Base-by-base conservation (phyloP, 169 alveolate genomes). In the Plasmodium knowlesi region DNA sequence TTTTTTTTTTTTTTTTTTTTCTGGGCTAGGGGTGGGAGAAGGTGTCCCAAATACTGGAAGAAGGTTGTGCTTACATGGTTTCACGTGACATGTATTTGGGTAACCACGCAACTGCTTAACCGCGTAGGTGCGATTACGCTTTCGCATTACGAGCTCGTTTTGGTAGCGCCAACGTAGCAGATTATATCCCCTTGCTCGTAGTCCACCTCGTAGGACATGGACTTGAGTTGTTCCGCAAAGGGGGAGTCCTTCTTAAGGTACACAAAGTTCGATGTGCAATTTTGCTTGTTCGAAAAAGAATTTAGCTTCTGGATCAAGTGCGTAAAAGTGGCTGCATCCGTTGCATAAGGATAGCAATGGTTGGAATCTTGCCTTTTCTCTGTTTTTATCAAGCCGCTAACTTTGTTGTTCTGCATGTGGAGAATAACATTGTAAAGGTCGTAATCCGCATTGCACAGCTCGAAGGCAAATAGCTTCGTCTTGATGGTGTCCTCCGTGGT, bases 291-390 rank as follows among this genome's bases (percentile, higher is more conserved):
- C 30, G 93, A 50, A 86, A 74, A 53, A 3, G 2, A 32, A 19
- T 74, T 19, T 34, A 86, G 19, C 70, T 86, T 74, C 41, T 86
- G 43, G 6, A 86, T 53, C 41, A 86, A 22, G 46, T 50, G 53
- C 22, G 28, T 28, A 54, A 86, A 86, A 5, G 81, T 76, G 16
- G 43, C 2, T 25, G 25, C 41, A 34, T 86, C 88, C 32, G 78
- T 76, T 10, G 93, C 93, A 74, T 86, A 86, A 10, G 67, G 53
- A 86, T 86, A 86, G 28, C 93, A 74, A 46, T 86, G 93, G 9
- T 54, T 67, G 14, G 14, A 9, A 22, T 76, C 80, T 4, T 86
- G 79, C 76, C 81, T 43, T n/a, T 86, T 86, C 28, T 86, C 93
- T 1, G 81, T 76, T 86, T 86, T 86, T 2, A 76, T 19, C 30